Percentiles rank a stretch among this genome's conserved stretches.
phyloP scores from a whole-genome alignment of 352 stramenopile genomes.

The Discostella stelligera region DNA sequence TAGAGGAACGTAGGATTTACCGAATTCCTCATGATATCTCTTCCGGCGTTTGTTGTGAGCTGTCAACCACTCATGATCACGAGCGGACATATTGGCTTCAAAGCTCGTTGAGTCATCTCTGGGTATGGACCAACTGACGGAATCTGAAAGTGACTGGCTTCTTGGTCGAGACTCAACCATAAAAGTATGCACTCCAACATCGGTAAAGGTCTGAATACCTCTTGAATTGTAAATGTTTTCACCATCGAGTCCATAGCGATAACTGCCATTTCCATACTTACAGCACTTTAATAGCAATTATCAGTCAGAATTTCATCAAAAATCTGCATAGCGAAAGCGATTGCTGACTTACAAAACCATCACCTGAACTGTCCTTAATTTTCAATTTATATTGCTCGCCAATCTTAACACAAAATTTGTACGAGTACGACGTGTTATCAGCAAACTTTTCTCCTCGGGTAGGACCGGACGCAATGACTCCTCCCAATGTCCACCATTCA shows the following conservation, averaged over 20 bases:
- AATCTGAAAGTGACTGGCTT: slow-evolving; percentile 3
- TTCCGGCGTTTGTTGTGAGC: slow-evolving; percentile 14
- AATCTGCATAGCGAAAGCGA: not conserved
- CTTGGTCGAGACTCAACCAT: not conserved
- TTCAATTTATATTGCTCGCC: slow-evolving; percentile 6
- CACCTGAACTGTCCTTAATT: not conserved
- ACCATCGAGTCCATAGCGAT: slow-evolving; percentile 10
- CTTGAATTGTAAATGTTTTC: slow-evolving; percentile 4
- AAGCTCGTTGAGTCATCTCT: not conserved
- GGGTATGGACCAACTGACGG: not conserved
- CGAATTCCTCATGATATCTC: slow-evolving; percentile 10
- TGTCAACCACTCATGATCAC: slow-evolving; percentile 9
- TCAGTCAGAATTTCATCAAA: not conserved
- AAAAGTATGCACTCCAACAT: not conserved
- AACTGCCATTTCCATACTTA: slow-evolving; percentile 11
- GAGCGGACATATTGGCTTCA: not conserved
- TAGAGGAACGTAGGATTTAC: slow-evolving; percentile 3
- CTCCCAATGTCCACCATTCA: not conserved
- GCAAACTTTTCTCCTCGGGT: not conserved
- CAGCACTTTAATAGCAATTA: not conserved
- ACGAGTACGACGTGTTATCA: slow-evolving; percentile 4
- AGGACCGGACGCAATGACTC: not conserved
- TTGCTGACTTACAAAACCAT: not conserved
- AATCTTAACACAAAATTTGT: not conserved
- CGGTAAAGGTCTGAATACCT: not conserved